A percentile compares a stretch with the other conserved stretches of the same genome.
phyloP scores from a whole-genome alignment of 805 yeast species.

The Nakazawaea anatomiae region DNA sequence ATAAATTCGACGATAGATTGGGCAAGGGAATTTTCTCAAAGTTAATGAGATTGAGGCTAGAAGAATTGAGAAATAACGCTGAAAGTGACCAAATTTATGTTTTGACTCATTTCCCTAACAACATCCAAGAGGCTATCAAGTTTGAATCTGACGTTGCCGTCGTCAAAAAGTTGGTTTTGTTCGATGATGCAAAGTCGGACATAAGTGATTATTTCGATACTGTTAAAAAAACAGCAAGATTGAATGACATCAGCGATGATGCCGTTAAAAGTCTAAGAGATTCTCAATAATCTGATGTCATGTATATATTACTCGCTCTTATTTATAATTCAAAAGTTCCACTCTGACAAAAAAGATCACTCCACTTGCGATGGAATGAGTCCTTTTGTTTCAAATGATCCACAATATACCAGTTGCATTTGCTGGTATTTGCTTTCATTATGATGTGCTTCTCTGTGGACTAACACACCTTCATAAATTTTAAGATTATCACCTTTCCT shows the following conservation, averaged over 20 bases:
- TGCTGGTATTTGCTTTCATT: too few species aligned
- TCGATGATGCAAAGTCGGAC: conserved; percentile 29
- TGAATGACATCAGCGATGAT: conserved; percentile 1
- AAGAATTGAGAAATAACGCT: conserved; percentile 16
- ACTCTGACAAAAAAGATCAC: too few species aligned
- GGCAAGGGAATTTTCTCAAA: conserved; percentile 46
- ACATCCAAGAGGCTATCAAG: conserved; percentile 60
- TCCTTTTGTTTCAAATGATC: too few species aligned
- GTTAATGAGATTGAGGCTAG: conserved; percentile 36
- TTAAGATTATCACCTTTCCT: background rate
- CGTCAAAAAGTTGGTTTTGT: conserved; percentile 31
- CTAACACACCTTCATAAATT: too few species aligned
- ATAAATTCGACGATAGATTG: conserved; percentile 23
- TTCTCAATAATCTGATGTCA: background rate
- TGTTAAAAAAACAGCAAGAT: conserved; percentile 44
- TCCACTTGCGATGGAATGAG: too few species aligned
- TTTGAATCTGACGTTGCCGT: conserved; percentile 67
- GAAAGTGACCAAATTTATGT: conserved; percentile 39
- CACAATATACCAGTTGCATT: too few species aligned
- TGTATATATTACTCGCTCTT: background rate
- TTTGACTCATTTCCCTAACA: conserved; percentile 53
- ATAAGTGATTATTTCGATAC: conserved; percentile 61
- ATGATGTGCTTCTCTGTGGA: too few species aligned
- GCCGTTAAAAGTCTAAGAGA: background rate
- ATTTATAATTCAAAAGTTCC: too few species aligned